phyloP scores from a whole-genome alignment of 2,329 filamentous ascomycete genomes.

The Phyllosticta citrichinensis region DNA sequence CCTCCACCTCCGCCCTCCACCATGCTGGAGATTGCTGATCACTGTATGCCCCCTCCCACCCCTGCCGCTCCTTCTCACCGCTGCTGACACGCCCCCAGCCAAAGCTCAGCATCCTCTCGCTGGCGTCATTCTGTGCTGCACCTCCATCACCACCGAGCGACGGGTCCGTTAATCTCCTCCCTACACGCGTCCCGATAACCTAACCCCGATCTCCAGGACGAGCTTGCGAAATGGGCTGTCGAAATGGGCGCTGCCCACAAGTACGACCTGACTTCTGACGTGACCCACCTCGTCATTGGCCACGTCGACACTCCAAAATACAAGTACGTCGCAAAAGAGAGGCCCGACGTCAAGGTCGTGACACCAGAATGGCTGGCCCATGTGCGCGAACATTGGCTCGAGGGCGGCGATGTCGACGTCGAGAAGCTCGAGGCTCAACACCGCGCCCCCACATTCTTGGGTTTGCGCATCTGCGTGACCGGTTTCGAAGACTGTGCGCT shows the following conservation, averaged over 20 bases:
- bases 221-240: constrained; percentile 53
- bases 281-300: constrained; percentile 89
- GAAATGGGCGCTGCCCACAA: constrained; percentile 84
- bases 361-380: constrained; percentile 76
- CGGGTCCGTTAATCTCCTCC: constrained; percentile 46
- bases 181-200: background rate
- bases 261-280: constrained; percentile 88
- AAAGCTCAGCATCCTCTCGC: constrained; percentile 28
- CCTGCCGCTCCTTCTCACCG: background rate
- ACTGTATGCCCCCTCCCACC: constrained; percentile 17
- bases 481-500: constrained; percentile 55
- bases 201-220: constrained; percentile 27
- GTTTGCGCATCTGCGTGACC: constrained; percentile 56
- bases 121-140: constrained; percentile 77
- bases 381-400: constrained; percentile 69
- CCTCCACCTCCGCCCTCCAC: background rate
- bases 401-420: constrained; percentile 66
- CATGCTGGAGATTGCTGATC: constrained; percentile 18
- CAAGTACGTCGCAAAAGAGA: constrained; percentile 81
- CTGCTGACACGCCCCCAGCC: constrained; percentile 17
- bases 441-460: constrained; percentile 53
- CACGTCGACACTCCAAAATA: constrained; percentile 88
- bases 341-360: constrained; percentile 77
- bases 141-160: constrained; percentile 68
- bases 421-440: constrained; percentile 56